These are phyloP conservation scores for Rhizodiscina lignyota DNA, from an alignment of 495 filamentous ascomycete species.

Conservation along the genomic window DNA sequence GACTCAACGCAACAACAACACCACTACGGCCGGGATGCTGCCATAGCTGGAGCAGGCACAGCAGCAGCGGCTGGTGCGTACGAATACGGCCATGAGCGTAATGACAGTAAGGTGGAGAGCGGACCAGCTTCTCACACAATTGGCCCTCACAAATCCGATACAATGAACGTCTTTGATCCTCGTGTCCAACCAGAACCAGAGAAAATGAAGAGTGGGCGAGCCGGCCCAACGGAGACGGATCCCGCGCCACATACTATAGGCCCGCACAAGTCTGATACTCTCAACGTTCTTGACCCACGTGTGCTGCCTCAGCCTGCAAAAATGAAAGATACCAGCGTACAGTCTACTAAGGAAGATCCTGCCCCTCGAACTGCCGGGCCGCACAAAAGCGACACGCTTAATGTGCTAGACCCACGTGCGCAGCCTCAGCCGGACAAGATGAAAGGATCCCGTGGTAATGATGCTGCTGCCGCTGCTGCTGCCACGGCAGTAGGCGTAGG, in stretches of 20 bases:
- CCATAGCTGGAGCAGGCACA: slow-evolving; percentile 3
- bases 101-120: too few species aligned
- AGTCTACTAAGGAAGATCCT: not conserved
- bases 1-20: slow-evolving; percentile 8
- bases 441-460: too few species aligned
- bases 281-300: slow-evolving; percentile 10
- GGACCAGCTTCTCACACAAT: slow-evolving; percentile 9
- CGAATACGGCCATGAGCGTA: too few species aligned
- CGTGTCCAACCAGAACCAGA: slow-evolving; percentile 13
- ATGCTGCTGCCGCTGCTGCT: too few species aligned
- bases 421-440: not conserved
- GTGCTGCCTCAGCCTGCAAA: not conserved
- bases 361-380: not conserved
- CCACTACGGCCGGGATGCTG: slow-evolving; percentile 16
- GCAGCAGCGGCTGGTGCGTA: too few species aligned
- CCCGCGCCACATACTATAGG: slow-evolving; percentile 4
- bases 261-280: slow-evolving; percentile 7
- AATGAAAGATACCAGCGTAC: not conserved
- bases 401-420: not conserved
- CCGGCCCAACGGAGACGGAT: too few species aligned
- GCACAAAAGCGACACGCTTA: not conserved
- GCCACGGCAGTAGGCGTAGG: too few species aligned
- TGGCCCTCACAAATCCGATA: slow-evolving; percentile 13
- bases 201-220: slow-evolving; percentile 13
- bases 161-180: slow-evolving; percentile 13